Base-by-base conservation (phyloP, 2,329 filamentous ascomycete genomes). In the Aspergillus chevalieri region DNA sequence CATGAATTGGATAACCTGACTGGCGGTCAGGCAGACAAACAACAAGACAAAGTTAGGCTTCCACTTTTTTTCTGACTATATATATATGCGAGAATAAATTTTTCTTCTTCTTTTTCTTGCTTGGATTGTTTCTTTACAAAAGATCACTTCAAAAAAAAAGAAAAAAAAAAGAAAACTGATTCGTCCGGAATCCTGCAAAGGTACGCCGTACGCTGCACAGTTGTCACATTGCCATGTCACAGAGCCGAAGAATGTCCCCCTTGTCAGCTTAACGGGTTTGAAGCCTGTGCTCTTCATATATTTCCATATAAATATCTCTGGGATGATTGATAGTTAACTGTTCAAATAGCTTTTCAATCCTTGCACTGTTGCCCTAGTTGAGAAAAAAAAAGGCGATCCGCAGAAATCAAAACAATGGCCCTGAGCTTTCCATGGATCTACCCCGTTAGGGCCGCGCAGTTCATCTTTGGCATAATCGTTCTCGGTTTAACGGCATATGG, bases 401-500 rank as follows among this genome's bases (percentile, higher is more conserved):
- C 8, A 17, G 14, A 22, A 43, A 17, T 9, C 41, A 22, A 22
- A 22, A 26, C 24, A 34, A 53, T 57, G 55, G 47, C 51, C n/a
- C 14, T 47, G 19, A 49, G 44, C 24, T 47, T 64, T 9, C 58
- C 61, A 6, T 65, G 62, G 63, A 58, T 57, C 36, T 59, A 57
- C 30, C 80, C 84, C 38, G 74, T 87, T 55, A 86, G 89, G 65
- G 76, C 79, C 51, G 73, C 81, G 45, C 85, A 92, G 61, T 78
- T 76, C 9, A 57, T 89, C 38, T 80, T 94, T 59, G 77, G 84
- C 33, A 74, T 93, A 53, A 82, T 91, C 56, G 82, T 90, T 59
- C 79, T 95, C 8, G 89, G 85, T 19, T 70, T 94, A 33, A 85
- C 82, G 44, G 85, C 79, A 47, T 90, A 91, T 63, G 75, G 88